Evolutionary conservation across 2,329 filamentous ascomycete genomes (phyloP).

Genomic region (Aphanocladium album): DNA sequence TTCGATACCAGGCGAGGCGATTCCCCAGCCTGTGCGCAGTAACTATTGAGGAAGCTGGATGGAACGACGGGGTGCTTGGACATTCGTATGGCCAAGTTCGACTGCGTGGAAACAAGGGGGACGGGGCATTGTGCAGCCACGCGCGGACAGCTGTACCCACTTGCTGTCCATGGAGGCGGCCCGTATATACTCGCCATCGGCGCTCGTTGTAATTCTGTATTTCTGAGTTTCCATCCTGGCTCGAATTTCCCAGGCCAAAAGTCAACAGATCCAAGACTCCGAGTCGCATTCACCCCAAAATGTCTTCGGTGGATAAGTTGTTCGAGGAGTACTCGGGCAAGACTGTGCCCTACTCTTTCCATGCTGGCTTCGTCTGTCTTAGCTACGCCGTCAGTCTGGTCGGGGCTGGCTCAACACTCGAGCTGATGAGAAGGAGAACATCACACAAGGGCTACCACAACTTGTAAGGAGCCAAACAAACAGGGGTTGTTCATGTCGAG

Average conservation of each 20-base stretch:
- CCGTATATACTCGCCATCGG: constrained; percentile 1
- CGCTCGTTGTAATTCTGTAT: neutral
- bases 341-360: constrained; percentile 45
- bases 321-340: constrained; percentile 38
- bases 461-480: constrained; percentile 46
- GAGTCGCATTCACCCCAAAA: neutral
- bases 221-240: neutral
- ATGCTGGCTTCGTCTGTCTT: constrained; percentile 60
- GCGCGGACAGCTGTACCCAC: neutral
- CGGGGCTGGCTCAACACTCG: constrained; percentile 73
- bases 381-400: constrained; percentile 74
- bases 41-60: neutral
- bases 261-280: neutral
- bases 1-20: neutral
- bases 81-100: neutral
- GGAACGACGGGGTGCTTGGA: constrained; percentile 4
- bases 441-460: constrained; percentile 64
- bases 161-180: neutral
- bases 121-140: neutral
- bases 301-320: constrained; percentile 22
- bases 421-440: constrained; percentile 73
- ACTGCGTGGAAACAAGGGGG: neutral
- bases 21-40: neutral
- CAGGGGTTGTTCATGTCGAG: neutral
- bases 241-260: neutral